These are phyloP conservation scores for Polygonum maritimum DNA, from an alignment of 148 eudicot species.

Conservation along the genomic window DNA sequence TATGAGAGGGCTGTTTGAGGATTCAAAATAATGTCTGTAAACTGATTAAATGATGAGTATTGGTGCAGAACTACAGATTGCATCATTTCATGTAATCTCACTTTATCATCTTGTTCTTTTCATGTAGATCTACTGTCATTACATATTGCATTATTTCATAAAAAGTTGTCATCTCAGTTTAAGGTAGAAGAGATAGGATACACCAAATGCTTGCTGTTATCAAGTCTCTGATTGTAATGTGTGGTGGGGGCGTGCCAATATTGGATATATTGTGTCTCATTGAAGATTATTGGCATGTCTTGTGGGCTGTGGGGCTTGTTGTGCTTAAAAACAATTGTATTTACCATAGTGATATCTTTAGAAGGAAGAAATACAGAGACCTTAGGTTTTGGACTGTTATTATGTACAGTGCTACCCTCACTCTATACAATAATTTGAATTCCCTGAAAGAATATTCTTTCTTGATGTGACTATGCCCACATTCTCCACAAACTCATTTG, in stretches of 20 bases:
- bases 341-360: background rate
- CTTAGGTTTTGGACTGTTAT: background rate
- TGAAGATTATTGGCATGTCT: background rate
- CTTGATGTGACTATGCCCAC: background rate
- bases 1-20: background rate
- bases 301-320: conserved; percentile 1
- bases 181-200: background rate
- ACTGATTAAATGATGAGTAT: background rate
- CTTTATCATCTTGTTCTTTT: background rate
- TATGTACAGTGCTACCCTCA: background rate
- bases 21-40: background rate
- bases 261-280: background rate
- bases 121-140: background rate
- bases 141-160: background rate
- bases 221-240: background rate
- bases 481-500: background rate
- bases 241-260: conserved; percentile 5
- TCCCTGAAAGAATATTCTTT: background rate
- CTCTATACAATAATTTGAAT: background rate
- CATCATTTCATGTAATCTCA: background rate
- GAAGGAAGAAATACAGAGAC: background rate
- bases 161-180: background rate
- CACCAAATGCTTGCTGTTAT: background rate
- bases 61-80: background rate
- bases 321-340: background rate